phyloP scores from a whole-genome alignment of 2,329 filamentous ascomycete species.

The Fusarium anguioides region DNA sequence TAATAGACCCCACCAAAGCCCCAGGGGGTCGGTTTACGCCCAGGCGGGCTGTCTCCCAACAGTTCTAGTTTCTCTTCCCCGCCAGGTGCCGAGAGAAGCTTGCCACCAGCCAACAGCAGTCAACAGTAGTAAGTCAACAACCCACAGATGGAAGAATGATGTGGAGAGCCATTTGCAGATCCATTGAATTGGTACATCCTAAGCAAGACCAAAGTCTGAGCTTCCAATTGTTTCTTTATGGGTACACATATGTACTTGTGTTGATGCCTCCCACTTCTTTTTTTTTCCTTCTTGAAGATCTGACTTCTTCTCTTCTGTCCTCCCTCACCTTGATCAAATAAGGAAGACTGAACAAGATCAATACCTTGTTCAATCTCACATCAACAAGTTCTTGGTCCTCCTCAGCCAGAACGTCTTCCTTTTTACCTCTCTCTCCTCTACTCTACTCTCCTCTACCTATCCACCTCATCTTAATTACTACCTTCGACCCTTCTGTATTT shows the following conservation, averaged over 20 bases:
- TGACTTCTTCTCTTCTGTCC: slow-evolving; percentile 7
- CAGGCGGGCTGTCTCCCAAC: slow-evolving; percentile 43
- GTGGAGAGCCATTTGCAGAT: slow-evolving; percentile 37
- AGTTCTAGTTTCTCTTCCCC: slow-evolving; percentile 44
- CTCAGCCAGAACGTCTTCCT: slow-evolving; percentile 32
- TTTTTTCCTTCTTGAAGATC: slow-evolving; percentile 3
- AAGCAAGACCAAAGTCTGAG: not conserved
- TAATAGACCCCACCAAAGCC: not conserved
- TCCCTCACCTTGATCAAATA: slow-evolving; percentile 1
- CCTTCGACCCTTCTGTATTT: slow-evolving; percentile 44
- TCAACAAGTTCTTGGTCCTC: slow-evolving; percentile 30
- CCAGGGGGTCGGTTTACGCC: slow-evolving; percentile 35
- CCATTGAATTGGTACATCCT: slow-evolving; percentile 38
- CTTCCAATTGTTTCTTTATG: slow-evolving; percentile 33
- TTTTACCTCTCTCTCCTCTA: no score
- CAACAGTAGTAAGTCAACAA: slow-evolving; percentile 37
- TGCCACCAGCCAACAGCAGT: slow-evolving; percentile 43
- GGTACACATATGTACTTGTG: slow-evolving; percentile 43
- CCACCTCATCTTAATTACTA: slow-evolving; percentile 36
- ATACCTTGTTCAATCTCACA: slow-evolving; percentile 27
- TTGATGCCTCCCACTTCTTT: slow-evolving; percentile 37
- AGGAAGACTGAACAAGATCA: slow-evolving; percentile 30
- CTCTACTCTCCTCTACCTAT: slow-evolving; percentile 9
- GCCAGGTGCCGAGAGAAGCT: slow-evolving; percentile 43
- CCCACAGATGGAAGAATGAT: slow-evolving; percentile 30